Base-by-base conservation (phyloP, 805 yeast species). In the Maudiozyma pseudohumilis region DNA sequence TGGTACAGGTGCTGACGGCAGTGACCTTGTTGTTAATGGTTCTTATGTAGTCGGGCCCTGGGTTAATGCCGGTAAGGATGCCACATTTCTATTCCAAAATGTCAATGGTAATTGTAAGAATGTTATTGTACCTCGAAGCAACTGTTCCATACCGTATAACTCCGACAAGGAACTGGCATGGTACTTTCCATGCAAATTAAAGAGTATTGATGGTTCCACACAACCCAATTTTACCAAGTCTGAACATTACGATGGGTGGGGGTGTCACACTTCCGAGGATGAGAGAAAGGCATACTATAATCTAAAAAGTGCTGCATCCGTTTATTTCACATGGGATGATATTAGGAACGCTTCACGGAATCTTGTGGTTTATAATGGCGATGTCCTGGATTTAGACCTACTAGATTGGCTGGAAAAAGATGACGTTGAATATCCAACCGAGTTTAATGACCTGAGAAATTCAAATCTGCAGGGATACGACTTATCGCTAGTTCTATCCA, bases 101-200 rank as follows among this genome's bases (percentile, higher is more conserved):
- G 95, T 87, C 32, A 87, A 87, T 56, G 94, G 94, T 16, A 77
- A 88, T 56, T 89, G 98, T 64, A 79, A 75, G 57, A 79, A 77
- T 26, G 63, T 88, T 36, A 80, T 92, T 40, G 68, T 55, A 5
- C 94, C 96, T 32, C 74, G 74, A 45, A 72, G 63, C 3, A 72
- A 78, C 52, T 72, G 83, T 48, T 50, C 80, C 0, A 88, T 88
- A 41, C 96, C 96, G 1, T 61, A 65, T 43, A 67, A 72, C 39
- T 68, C 63, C 29, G 71, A 72, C 13, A 77, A 73, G 18, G 68
- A 72, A 22, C 58, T 89, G 48, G 96, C 94, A 13, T 88, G 96
- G 95, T 92, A 92, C 62, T 86, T 88, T 80, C 97, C 98, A 3
- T 92, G 98, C 66, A 77, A 79, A 48, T 43, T 82, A 23, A 65